Evolutionary conservation across 2,329 filamentous ascomycete species (phyloP).

Genomic region (Byssochlamys sp.): DNA sequence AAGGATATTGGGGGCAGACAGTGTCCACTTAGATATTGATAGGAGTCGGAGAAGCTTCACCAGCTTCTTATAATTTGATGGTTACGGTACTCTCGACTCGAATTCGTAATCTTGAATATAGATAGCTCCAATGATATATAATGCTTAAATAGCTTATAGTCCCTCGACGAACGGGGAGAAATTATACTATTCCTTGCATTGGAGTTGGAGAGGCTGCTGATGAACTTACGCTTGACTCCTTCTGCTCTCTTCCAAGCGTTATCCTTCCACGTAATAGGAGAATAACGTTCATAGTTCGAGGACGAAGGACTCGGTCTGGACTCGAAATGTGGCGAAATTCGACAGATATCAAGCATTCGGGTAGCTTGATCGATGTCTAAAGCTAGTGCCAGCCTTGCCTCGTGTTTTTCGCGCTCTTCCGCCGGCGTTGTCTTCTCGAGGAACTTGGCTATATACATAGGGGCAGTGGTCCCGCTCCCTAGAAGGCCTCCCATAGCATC

Average conservation of each 20-base stretch:
- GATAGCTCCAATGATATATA: background rate
- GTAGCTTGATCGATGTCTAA: slow-evolving; percentile 65
- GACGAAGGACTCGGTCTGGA: slow-evolving; percentile 16
- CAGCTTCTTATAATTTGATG: background rate
- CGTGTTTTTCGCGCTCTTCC: slow-evolving; percentile 59
- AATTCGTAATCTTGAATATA: background rate
- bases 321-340: slow-evolving; percentile 12
- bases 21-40: background rate
- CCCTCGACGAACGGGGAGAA: background rate
- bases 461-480: slow-evolving; percentile 64
- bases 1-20: background rate
- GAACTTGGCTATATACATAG: slow-evolving; percentile 50
- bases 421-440: slow-evolving; percentile 41
- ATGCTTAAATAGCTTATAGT: background rate
- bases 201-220: background rate
- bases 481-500: slow-evolving; percentile 56
- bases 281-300: slow-evolving; percentile 19
- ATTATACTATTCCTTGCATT: background rate
- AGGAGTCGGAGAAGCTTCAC: background rate
- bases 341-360: slow-evolving; percentile 53
- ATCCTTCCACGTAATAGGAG: slow-evolving; percentile 31
- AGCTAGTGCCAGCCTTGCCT: slow-evolving; percentile 66
- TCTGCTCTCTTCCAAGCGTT: slow-evolving; percentile 28
- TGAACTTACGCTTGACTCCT: slow-evolving; percentile 24
- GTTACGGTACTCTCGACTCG: background rate